These are phyloP conservation scores for Penicillium bialowiezense DNA, from an alignment of 495 filamentous ascomycete species.

Conservation along the genomic window DNA sequence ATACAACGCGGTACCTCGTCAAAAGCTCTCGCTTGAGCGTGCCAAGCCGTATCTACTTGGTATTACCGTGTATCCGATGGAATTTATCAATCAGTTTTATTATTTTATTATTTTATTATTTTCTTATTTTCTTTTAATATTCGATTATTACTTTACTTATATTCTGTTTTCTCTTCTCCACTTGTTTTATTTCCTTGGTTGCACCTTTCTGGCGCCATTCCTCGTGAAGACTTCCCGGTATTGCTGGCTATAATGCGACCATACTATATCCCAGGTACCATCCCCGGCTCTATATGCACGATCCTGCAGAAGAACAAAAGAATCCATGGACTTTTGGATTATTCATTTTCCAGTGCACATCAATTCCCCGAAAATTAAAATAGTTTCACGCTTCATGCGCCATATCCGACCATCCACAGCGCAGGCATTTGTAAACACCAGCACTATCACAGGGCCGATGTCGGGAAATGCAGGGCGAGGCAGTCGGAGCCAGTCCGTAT, in stretches of 20 bases:
- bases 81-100: slow-evolving; percentile 30
- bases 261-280: too few species aligned
- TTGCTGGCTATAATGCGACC: neutral
- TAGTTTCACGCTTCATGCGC: slow-evolving; percentile 3
- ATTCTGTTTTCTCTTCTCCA: neutral
- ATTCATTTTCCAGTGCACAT: too few species aligned
- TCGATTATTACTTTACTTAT: too few species aligned
- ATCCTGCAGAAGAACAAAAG: neutral
- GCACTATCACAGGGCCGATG: slow-evolving; percentile 11
- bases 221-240: neutral
- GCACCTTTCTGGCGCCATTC: neutral
- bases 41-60: slow-evolving; percentile 3
- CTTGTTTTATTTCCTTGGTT: slow-evolving; percentile 3
- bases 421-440: neutral
- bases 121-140: too few species aligned
- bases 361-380: neutral
- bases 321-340: too few species aligned
- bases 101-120: too few species aligned
- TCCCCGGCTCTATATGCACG: neutral
- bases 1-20: slow-evolving; percentile 2
- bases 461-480: slow-evolving; percentile 11
- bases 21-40: slow-evolving; percentile 8
- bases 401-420: neutral
- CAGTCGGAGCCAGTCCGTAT: neutral
- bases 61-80: neutral